Percentiles rank a stretch among this genome's conserved stretches.
These are phyloP conservation scores for Eutrema salsugineum DNA, from an alignment of 441 rosid genomes.

Conservation along the genomic window DNA sequence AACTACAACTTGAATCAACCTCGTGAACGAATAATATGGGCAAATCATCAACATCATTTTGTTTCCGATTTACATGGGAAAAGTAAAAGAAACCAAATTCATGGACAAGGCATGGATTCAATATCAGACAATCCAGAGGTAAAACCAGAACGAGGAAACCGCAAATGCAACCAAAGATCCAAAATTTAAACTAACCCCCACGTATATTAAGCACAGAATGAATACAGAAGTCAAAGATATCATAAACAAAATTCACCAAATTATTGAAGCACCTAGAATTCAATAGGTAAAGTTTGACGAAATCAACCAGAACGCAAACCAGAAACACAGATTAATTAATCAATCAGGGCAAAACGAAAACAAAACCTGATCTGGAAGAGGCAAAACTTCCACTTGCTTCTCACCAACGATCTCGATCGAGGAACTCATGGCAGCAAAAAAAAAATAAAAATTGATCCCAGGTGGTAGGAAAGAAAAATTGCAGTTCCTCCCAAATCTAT, in stretches of 20 bases:
- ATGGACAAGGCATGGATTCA: neutral
- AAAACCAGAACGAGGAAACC: neutral
- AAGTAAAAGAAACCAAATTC: neutral
- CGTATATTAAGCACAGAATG: neutral
- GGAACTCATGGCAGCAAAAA: slow-evolving; percentile 19
- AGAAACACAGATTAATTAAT: neutral
- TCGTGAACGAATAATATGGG: neutral
- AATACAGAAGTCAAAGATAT: neutral
- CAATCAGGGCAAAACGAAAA: neutral
- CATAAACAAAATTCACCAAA: neutral
- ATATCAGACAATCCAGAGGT: neutral
- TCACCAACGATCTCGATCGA: slow-evolving; percentile 20
- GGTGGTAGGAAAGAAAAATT: neutral
- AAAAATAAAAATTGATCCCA: neutral
- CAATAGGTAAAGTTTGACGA: neutral
- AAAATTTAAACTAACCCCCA: neutral
- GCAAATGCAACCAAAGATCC: neutral
- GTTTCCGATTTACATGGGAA: neutral
- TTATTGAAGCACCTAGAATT: neutral
- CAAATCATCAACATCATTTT: neutral
- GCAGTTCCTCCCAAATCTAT: neutral
- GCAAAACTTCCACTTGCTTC: neutral
- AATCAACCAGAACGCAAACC: neutral
- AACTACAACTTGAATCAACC: neutral
- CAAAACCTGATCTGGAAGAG: slow-evolving; percentile 22